Conservation (phyloP, 2,329 filamentous ascomycete genomes). For the Periconia digitata region DNA sequence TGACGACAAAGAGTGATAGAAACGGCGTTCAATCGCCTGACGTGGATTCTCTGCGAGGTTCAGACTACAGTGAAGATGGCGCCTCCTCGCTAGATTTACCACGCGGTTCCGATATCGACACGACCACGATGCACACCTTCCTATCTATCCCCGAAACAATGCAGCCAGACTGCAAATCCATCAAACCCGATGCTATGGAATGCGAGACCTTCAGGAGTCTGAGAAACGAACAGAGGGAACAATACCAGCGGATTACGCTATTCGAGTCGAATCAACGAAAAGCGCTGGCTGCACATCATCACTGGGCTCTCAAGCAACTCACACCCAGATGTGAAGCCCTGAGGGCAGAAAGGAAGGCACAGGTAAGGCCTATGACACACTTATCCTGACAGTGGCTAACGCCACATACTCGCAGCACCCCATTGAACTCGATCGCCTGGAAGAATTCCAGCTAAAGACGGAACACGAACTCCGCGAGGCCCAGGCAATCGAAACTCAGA, state of each 20-base stretch:
- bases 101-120: conserved; percentile 3
- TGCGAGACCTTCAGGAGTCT: conserved; percentile 30
- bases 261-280: conserved; percentile 39
- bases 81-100: conserved; percentile 24
- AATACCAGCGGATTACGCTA: conserved; percentile 29
- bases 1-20: not conserved
- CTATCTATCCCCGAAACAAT: conserved; percentile 17
- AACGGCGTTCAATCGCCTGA: conserved; percentile 16
- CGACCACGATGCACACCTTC: not conserved
- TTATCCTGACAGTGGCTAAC: conserved; percentile 18
- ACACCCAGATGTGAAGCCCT: conserved; percentile 20
- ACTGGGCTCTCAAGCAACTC: conserved; percentile 23
- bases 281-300: conserved; percentile 29
- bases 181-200: not conserved
- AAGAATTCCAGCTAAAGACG: conserved; percentile 48
- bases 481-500: conserved; percentile 46
- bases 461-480: conserved; percentile 46
- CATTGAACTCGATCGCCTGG: conserved; percentile 43
- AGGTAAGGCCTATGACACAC: conserved; percentile 22
- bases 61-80: conserved; percentile 30
- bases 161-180: not conserved
- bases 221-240: conserved; percentile 29
- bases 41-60: conserved; percentile 21
- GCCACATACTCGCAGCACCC: conserved; percentile 33
- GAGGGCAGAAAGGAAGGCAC: conserved; percentile 25